Evolutionary conservation across 495 filamentous ascomycete genomes (phyloP), one percentile per base, ranked within the genome.

Genomic region (Trichoderma parareesei): DNA sequence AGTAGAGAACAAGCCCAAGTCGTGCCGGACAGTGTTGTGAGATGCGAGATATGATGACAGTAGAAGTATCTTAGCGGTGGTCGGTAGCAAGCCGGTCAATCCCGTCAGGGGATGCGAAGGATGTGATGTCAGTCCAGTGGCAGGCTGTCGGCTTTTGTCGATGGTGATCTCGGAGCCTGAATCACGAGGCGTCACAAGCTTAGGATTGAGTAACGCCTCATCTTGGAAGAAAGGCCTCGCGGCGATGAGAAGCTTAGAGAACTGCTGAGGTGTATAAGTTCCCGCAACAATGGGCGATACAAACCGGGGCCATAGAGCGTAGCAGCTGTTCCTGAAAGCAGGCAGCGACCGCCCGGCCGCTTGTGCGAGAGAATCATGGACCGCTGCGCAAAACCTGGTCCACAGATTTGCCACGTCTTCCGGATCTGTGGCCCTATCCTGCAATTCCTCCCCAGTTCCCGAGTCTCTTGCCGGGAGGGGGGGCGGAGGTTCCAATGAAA

Each of bases 41-140:
- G 92, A 96, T 66, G 93, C 91, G 5, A 98, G 85, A 75, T 97
- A 98, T 27, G 93, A 87, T 60, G 92, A 89, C 44, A 93, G 83
- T 14, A 98, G 82, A 65, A 98, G 84, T 46, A 91, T 79, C 57
- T 90, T 88, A 27, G 94, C 87, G 70, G 90, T 91, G 68, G 90
- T 89, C 11, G 93, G 91, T 35, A 97, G 82, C 38, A 82, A 81
- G 67, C 71, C 38, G 1, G 80, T 74, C 1, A 77, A 70, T 67
- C 74, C 75, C 4, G 71, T n/a, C 10, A 27, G 55, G 35, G 38
- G 76, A 69, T 38, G 62, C 37, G 62, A 66, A 14, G n/a, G n/a
- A 49, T 18, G 16, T 37, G 2, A 49, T 18, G 65, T 20, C 7
- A 27, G 27, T 63, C 41, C 6, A 18, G 59, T 13, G 4, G 57